phyloP scores from a whole-genome alignment of 1,284 basidiomycete species.

The Amylostereum chailletii region DNA sequence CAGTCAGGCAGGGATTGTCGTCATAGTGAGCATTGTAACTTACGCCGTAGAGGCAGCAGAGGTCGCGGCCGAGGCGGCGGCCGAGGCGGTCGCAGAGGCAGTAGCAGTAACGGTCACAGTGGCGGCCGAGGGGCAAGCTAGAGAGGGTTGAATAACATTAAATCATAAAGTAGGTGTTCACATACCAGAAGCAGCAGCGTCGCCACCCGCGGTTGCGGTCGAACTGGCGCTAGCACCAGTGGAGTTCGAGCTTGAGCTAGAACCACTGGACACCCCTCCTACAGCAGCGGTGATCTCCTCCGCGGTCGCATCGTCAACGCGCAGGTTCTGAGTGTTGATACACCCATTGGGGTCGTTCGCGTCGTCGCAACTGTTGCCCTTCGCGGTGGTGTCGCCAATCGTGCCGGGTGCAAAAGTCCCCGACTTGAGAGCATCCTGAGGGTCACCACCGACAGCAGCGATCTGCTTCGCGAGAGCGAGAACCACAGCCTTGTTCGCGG shows the following conservation, averaged over 20 bases:
- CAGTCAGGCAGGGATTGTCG: neutral
- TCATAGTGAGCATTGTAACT: neutral
- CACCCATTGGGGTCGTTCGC: slow-evolving; percentile 47
- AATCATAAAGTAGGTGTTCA: slow-evolving; percentile 7
- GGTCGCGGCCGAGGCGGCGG: slow-evolving; percentile 3
- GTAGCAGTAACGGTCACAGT: slow-evolving; percentile 3
- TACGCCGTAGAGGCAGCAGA: neutral
- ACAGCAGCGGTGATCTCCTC: slow-evolving; percentile 52
- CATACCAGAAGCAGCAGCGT: slow-evolving; percentile 7
- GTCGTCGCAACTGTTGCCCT: slow-evolving; percentile 45
- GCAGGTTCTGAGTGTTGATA: slow-evolving; percentile 54
- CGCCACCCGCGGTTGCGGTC: slow-evolving; percentile 16
- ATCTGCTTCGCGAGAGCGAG: slow-evolving; percentile 58
- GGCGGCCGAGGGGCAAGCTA: slow-evolving; percentile 11
- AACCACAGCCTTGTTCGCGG: slow-evolving; percentile 52
- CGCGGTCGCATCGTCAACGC: slow-evolving; percentile 48
- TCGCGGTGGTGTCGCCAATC: slow-evolving; percentile 39
- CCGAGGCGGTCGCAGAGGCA: slow-evolving; percentile 15
- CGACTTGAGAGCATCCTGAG: slow-evolving; percentile 48
- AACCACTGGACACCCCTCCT: slow-evolving; percentile 19
- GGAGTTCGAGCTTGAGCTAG: neutral
- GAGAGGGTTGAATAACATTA: slow-evolving; percentile 1
- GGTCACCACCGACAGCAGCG: slow-evolving; percentile 53
- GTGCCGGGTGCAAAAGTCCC: slow-evolving; percentile 59
- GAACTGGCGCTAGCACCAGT: slow-evolving; percentile 5